Evolutionary conservation across 116 monocot species (phyloP).

Genomic region (Iris pallida): DNA sequence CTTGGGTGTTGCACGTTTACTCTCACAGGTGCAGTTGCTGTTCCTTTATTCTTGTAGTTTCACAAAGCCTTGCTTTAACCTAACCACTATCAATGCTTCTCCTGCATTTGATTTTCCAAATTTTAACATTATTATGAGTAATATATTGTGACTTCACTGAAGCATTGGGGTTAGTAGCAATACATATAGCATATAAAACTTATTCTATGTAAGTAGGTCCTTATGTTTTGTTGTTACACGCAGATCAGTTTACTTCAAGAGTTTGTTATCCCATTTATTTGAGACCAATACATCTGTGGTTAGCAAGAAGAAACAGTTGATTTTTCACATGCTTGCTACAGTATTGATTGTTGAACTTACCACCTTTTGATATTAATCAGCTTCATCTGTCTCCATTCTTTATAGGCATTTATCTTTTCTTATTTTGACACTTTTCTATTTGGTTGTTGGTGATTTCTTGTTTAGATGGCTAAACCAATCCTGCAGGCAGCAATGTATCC

Average conservation of each 20-base stretch:
- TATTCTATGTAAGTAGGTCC: neutral
- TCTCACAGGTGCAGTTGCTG: slow-evolving; percentile 48
- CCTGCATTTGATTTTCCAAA: no score
- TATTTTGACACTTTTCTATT: neutral
- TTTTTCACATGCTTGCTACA: neutral
- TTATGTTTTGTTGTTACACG: neutral
- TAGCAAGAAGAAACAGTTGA: neutral
- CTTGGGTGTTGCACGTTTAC: slow-evolving; percentile 66
- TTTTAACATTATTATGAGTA: no score
- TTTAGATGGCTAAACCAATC: slow-evolving; percentile 62
- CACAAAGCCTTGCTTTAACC: no score
- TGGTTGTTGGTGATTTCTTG: neutral
- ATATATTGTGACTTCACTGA: no score
- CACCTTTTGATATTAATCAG: no score
- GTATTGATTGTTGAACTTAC: no score
- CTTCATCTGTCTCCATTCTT: no score
- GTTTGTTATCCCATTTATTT: neutral
- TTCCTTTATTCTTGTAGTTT: no score
- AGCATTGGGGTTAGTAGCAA: no score
- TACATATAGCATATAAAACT: neutral
- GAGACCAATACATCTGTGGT: slow-evolving; percentile 1
- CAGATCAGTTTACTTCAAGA: neutral
- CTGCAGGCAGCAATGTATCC: slow-evolving; percentile 67
- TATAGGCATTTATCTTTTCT: neutral
- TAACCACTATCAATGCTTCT: no score